Evolutionary conservation across 2,329 filamentous ascomycete species (phyloP).

Genomic region (Cladosporium sp.): DNA sequence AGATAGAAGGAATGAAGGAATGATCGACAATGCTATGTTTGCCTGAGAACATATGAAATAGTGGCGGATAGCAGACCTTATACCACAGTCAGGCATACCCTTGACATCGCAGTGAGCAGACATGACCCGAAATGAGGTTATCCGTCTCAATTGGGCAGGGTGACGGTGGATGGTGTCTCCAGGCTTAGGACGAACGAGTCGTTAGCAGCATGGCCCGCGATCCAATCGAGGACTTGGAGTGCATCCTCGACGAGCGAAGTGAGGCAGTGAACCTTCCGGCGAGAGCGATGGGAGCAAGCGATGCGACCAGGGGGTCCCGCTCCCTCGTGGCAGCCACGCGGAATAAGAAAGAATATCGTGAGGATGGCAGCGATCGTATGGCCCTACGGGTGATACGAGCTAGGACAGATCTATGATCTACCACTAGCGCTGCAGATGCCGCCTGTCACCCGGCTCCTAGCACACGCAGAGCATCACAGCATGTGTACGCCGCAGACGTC

Average conservation of each 20-base stretch:
- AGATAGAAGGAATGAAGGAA: slow-evolving; percentile 2
- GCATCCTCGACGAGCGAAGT: background rate
- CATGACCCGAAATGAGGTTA: background rate
- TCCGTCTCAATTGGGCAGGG: background rate
- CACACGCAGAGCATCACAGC: background rate
- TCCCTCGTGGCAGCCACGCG: slow-evolving; percentile 1
- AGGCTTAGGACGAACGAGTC: background rate
- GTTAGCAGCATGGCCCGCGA: too few species aligned
- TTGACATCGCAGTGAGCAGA: background rate
- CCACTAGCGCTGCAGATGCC: background rate
- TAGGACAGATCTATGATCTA: background rate
- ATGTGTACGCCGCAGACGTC: background rate
- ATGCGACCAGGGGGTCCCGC: background rate
- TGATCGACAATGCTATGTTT: slow-evolving; percentile 4
- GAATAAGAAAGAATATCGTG: background rate
- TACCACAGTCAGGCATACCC: slow-evolving; percentile 8
- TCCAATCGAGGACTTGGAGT: background rate
- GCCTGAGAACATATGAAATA: background rate
- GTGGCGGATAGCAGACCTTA: background rate
- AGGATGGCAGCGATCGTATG: background rate
- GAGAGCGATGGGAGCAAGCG: background rate
- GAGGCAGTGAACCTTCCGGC: background rate
- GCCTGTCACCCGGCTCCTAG: background rate
- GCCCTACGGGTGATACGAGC: background rate
- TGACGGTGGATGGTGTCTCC: background rate